Base-by-base conservation (phyloP, 139 green algal genomes). In the Micractinium conductrix region DNA sequence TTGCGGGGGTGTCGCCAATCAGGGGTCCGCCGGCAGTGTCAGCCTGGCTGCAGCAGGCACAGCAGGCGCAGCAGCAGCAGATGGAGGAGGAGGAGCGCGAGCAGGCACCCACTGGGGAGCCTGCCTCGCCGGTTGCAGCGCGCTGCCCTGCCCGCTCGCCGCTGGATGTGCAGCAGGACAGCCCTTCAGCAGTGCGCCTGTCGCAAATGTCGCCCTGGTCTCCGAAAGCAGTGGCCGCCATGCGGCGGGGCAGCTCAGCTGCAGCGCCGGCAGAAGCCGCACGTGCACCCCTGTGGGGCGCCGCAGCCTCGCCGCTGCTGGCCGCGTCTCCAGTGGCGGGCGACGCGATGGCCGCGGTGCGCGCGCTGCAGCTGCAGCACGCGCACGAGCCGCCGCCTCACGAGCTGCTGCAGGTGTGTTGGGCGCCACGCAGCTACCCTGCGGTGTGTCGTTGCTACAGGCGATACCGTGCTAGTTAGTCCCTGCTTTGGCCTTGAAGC, bases 181-280 rank as follows among this genome's bases (percentile, higher is more conserved):
- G n/a, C n/a, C n/a, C n/a, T n/a, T n/a, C n/a, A n/a, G n/a, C n/a
- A n/a, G 50, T 50, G 48, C 22, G 33, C 7, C 50, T 81, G 9
- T 81, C 74, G 38, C 74, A 81, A 50, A 81, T 81, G 74, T 33
- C 37, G 1, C 74, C 74, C 17, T 81, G 74, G 74, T 69, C 74
- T 21, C 74, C 74, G 35, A 48, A 26, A 35, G 30, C 71, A 9
- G 71, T 28, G 30, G 26, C 71, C 24, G 71, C 43, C 43, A 44
- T 43, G 65, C 33, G 28, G 65, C 14, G n/a, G 33, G 21, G 22
- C 8, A 4, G 26, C 33, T 26, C 65, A 72, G 65, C 65, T 44
- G 65, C 35, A 2, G 21, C 2, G 33, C 65, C 65, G 30, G 2
- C 33, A 0, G 63, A 9, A 37, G 63, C 26, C 6, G 28, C 30